phyloP scores from a whole-genome alignment of 345 rosid genomes.

The Firmiana major region DNA sequence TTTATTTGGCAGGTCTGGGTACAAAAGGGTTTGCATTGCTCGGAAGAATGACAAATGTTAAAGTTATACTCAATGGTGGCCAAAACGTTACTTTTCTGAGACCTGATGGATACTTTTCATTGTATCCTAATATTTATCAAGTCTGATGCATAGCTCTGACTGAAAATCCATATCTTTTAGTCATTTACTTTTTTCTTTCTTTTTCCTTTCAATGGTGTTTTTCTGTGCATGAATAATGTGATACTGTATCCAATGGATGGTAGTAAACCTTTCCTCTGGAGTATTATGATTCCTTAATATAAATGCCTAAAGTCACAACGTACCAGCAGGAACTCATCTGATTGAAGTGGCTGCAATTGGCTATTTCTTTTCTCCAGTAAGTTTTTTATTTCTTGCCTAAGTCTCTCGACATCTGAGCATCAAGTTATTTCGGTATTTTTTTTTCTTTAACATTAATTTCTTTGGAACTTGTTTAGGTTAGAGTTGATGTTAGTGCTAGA shows the following conservation, averaged over 20 bases:
- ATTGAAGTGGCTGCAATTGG: constrained; percentile 88
- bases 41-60: constrained; percentile 65
- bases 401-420: neutral
- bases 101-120: constrained; percentile 97
- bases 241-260: constrained; percentile 2
- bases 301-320: constrained; percentile 56
- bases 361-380: constrained; percentile 92
- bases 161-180: neutral
- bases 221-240: neutral
- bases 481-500: constrained; percentile 97
- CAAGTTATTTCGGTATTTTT: neutral
- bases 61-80: constrained; percentile 88
- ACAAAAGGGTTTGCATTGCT: constrained; percentile 45
- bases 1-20: constrained; percentile 35
- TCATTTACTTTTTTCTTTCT: constrained; percentile 3
- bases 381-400: constrained; percentile 12
- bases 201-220: neutral
- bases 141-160: constrained; percentile 3
- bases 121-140: constrained; percentile 52
- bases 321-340: constrained; percentile 92
- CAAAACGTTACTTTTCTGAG: constrained; percentile 64
- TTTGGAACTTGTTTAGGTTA: constrained; percentile 47
- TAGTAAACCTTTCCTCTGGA: constrained; percentile 4
- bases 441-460: constrained; percentile 1
- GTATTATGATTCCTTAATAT: constrained; percentile 48